Percentiles rank a stretch among this genome's conserved stretches.
phyloP scores from a whole-genome alignment of 257 asterid genomes.

The Jacaranda mimosifolia region DNA sequence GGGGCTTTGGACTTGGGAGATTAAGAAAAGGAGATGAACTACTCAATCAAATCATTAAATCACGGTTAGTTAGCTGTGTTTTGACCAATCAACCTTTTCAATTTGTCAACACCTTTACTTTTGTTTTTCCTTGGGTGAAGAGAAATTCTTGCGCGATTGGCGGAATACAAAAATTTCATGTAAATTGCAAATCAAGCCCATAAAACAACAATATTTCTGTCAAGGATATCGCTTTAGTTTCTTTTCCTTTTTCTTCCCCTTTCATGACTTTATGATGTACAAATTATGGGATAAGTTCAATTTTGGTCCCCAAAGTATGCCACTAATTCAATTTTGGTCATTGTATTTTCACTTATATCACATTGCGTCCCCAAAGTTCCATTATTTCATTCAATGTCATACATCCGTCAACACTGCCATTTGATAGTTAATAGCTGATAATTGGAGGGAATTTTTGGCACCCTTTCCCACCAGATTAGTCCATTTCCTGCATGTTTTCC shows the following conservation, averaged over 20 bases:
- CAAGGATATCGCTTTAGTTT: neutral
- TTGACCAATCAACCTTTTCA: conserved; percentile 52
- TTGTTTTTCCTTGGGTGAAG: conserved; percentile 44
- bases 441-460: too few relatives aligned
- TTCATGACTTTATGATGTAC: neutral
- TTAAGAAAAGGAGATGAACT: conserved; percentile 13
- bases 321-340: too few relatives aligned
- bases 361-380: too few relatives aligned
- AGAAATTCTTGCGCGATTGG: conserved; percentile 58
- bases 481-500: too few relatives aligned
- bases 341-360: too few relatives aligned
- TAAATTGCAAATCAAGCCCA: conserved; percentile 17
- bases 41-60: conserved; percentile 35
- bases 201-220: neutral
- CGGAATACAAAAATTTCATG: conserved; percentile 40
- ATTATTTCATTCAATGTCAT: too few relatives aligned
- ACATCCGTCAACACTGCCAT: too few relatives aligned
- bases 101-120: conserved; percentile 48
- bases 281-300: neutral
- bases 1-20: neutral
- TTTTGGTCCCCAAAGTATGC: too few relatives aligned
- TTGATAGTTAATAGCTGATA: too few relatives aligned
- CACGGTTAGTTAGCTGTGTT: conserved; percentile 44
- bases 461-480: too few relatives aligned
- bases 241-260: neutral